These are phyloP conservation scores for Moricandia moricandioides DNA, from an alignment of 345 rosid genomes.

Conservation along the genomic window DNA sequence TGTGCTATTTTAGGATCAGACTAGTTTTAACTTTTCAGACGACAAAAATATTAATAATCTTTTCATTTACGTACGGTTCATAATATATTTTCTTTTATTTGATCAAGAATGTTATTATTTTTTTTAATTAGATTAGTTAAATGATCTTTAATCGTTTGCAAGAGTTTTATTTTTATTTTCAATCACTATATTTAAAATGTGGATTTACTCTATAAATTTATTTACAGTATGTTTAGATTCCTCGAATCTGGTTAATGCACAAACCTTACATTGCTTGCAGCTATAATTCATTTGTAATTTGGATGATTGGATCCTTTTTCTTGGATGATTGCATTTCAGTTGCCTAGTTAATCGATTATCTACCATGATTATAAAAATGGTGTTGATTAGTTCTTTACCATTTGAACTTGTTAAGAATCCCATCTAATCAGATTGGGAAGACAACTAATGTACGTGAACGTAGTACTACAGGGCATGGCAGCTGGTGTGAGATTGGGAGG, in stretches of 20 bases:
- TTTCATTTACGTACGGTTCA: background rate
- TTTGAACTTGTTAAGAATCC: too few relatives aligned
- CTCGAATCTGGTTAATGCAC: background rate
- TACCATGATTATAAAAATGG: too few relatives aligned
- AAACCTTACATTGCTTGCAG: background rate
- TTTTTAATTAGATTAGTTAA: background rate
- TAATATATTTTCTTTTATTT: background rate
- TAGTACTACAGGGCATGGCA: too few relatives aligned
- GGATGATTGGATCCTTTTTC: background rate
- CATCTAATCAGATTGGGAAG: too few relatives aligned
- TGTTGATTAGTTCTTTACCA: too few relatives aligned
- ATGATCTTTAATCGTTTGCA: background rate
- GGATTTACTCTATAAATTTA: background rate
- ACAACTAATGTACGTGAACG: too few relatives aligned
- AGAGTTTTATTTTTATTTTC: background rate
- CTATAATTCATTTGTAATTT: background rate
- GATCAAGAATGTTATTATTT: background rate
- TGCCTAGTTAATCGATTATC: too few relatives aligned
- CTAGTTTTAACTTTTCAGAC: background rate
- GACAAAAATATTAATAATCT: background rate
- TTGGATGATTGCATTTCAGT: background rate
- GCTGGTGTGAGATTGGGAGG: too few relatives aligned
- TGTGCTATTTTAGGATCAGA: conserved; percentile 21
- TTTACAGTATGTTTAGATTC: too few relatives aligned
- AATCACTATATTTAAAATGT: background rate